Base-by-base conservation (phyloP, 1,284 basidiomycete species). In the Cutaneotrichosporon cavernicola region DNA sequence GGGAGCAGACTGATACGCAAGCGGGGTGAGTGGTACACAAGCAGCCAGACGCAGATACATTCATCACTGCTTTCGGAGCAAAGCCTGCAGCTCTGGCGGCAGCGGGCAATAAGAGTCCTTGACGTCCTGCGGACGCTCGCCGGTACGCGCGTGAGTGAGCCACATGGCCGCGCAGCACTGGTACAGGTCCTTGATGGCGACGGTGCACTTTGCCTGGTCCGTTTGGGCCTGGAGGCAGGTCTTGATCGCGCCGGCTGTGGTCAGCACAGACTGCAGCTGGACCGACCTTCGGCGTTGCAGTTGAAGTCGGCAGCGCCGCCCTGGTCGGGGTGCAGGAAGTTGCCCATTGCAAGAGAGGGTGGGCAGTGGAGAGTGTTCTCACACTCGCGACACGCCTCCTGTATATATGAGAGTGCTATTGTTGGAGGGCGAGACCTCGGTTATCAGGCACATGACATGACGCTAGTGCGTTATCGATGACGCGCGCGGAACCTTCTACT, bases 81-180 rank as follows among this genome's bases (percentile, higher is more conserved):
- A 4, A 18, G 16, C 18, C 18, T 18, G 43, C 43, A 46, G 14
- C 43, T 18, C 43, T 8, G 16, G 43, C 52, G 65, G 46, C 11
- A 78, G 61, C 9, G 77, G 77, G 61, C 77, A 79, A 10, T 70
- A 64, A 7, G 70, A 69, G 51, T 69, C 73, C 59, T 63, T 65
- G 22, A 22, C 55, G 13, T 61, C 63, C 3, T 65, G 68, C 5
- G 52, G 47, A 3, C 40, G 34, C 32, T 64, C 68, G 14, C 73
- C 74, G 16, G 67, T 63, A 32, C 64, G 66, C 34, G 69, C 70
- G 1, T 63, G 66, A 0, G 51, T 56, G 9, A 21, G 38, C 61
- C 77, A 79, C 75, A 79, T 76, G 26, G 62, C 66, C 31, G 64
- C 61, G 57, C 77, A 79, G 69, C 77, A 79, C 57, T 58, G 49